These are phyloP conservation scores for Nannochloropsis salina DNA, from an alignment of 108 stramenopile species.

Conservation along the genomic window DNA sequence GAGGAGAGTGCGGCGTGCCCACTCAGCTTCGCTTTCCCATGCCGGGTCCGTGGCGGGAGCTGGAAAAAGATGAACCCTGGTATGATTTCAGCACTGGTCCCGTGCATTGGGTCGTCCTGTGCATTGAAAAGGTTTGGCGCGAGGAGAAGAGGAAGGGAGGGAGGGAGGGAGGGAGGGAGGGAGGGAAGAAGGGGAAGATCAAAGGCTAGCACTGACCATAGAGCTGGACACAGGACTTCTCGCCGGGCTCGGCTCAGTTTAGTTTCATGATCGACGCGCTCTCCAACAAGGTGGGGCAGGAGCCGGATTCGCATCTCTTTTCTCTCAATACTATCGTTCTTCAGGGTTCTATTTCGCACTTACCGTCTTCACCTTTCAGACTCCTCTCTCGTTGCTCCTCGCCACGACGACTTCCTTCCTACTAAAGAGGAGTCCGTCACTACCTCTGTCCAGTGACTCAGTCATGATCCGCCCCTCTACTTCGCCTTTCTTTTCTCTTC, in stretches of 20 bases:
- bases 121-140: constrained; percentile 47
- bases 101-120: constrained; percentile 50
- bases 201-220: too few species aligned
- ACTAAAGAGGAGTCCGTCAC: too few species aligned
- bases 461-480: constrained; percentile 18
- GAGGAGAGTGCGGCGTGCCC: constrained; percentile 54
- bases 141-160: neutral
- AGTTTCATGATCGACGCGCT: too few species aligned
- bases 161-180: neutral
- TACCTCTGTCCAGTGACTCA: constrained; percentile 25
- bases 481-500: constrained; percentile 42
- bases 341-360: too few species aligned
- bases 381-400: too few species aligned
- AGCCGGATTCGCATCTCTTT: too few species aligned
- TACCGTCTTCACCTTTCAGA: too few species aligned
- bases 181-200: neutral
- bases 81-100: constrained; percentile 46
- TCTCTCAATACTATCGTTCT: too few species aligned
- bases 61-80: constrained; percentile 42
- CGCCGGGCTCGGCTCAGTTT: too few species aligned
- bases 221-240: too few species aligned
- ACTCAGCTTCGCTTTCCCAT: constrained; percentile 43
- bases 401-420: too few species aligned
- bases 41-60: constrained; percentile 42
- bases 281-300: too few species aligned